These are phyloP conservation scores for Backusella tuberculispora DNA, from an alignment of 192 early-diverging fungal genomes.

Conservation along the genomic window DNA sequence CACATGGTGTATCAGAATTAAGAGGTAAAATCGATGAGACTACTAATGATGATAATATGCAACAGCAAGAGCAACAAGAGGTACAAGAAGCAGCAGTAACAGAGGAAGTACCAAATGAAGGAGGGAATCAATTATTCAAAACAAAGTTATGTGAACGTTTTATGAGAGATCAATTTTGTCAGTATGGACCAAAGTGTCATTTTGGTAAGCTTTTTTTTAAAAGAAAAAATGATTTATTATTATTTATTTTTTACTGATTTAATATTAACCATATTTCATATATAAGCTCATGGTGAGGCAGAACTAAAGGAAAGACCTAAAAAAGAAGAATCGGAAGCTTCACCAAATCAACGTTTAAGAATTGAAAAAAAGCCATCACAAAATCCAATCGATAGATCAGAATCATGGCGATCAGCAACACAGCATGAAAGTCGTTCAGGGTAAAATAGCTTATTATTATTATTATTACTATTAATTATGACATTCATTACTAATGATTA, in stretches of 20 bases:
- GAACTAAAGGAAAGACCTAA: conserved; percentile 36
- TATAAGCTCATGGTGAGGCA: conserved; percentile 34
- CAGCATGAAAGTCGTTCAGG: not conserved
- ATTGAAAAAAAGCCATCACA: not conserved
- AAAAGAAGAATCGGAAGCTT: not conserved
- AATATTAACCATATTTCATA: not conserved
- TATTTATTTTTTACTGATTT: not conserved
- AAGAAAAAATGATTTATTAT: not conserved
- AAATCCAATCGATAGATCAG: conserved; percentile 13
- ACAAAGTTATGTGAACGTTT: conserved; percentile 85
- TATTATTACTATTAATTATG: not conserved
- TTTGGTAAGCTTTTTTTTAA: conserved; percentile 61
- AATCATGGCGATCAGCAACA: not conserved
- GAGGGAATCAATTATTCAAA: conserved; percentile 73
- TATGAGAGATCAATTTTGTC: conserved; percentile 74
- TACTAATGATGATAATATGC: not conserved
- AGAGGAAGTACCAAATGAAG: conserved; percentile 36
- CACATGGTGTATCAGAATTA: conserved; percentile 70
- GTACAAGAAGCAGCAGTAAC: conserved; percentile 12
- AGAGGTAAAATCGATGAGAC: conserved; percentile 53
- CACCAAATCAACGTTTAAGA: not conserved
- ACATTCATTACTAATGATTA: not conserved
- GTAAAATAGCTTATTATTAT: not conserved
- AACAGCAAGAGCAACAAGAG: conserved; percentile 29
- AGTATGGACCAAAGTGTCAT: conserved; percentile 87